Base-by-base conservation (phyloP, 2,329 filamentous ascomycete species). In the Ophiobolus disseminans region DNA sequence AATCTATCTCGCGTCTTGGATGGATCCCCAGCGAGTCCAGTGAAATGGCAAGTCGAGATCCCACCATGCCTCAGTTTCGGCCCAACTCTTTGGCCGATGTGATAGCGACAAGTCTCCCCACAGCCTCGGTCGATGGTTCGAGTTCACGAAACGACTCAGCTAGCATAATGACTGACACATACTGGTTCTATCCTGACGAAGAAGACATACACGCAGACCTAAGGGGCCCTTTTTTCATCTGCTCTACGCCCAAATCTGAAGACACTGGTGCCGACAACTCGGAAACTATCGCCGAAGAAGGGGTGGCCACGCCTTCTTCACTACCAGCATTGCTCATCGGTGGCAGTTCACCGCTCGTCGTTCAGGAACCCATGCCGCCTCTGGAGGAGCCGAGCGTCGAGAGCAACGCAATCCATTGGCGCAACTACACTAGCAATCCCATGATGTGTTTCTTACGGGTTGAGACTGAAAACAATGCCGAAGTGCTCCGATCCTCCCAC, bases 1-100 rank as follows among this genome's bases (percentile, higher is more conserved):
- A 43, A 1, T 50, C 57, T 25, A 55, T 45, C n/a, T 45, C 39
- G 5, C 37, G 34, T 17, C 40, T 57, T 21, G 55, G 56, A 13
- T 66, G 65, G 63, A 46, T 66, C 20, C 19, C 51, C 28, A n/a
- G 30, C 9, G 23, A 11, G 11, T 26, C 23, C 6, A 13, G 16
- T 26, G 10, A 38, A n/a, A 10, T 10, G 16, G 7, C 32, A 5
- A 38, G 48, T 32, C 57, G 76, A 6, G 87, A 90, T 58, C 83
- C 83, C 6, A 89, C 86, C 0, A 76, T 89, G 69, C 86, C 86
- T 7, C 86, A 89, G 59, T 88, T 88, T 63, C 80, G 84, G 5
- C 86, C 86, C n/a, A 82, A 87, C 55, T 76, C 71, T 23, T 52
- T 57, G 4, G 50, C 48, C 4, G 61, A 68, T 17, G 5, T 22